Conservation (phyloP, 164 flowering plant genomes). For the Piper betle region DNA sequence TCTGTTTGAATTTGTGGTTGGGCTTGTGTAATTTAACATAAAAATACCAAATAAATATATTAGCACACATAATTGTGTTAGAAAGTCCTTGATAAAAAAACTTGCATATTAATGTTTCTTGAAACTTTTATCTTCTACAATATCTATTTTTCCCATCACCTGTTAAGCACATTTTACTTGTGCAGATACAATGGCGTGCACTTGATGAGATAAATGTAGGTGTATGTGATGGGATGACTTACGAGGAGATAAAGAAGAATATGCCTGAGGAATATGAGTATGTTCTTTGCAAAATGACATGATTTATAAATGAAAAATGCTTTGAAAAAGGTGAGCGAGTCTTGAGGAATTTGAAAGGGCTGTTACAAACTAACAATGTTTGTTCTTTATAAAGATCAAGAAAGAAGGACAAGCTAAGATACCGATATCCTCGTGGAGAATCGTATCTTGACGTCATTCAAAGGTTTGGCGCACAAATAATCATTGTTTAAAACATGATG, state of each 20-base stretch:
- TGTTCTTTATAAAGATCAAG: conserved; percentile 48
- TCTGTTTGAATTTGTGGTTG: no score
- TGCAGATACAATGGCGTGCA: conserved; percentile 97
- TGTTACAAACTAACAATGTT: not conserved
- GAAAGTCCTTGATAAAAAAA: no score
- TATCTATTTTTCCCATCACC: no score
- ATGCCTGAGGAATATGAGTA: conserved; percentile 99
- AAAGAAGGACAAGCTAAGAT: conserved; percentile 89
- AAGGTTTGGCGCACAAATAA: conserved; percentile 36
- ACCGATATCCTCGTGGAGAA: conserved; percentile 98
- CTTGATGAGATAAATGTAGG: conserved; percentile 98
- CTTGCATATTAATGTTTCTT: no score
- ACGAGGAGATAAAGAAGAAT: conserved; percentile 91
- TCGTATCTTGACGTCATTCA: conserved; percentile 98
- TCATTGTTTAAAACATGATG: not conserved
- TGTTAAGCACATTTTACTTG: not conserved
- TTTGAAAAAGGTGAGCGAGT: no score
- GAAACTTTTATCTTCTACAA: no score
- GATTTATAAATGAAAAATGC: not conserved
- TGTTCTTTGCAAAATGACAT: conserved; percentile 7
- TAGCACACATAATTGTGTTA: no score
- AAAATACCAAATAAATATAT: no score
- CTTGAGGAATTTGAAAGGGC: not conserved
- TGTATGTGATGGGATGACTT: conserved; percentile 98
- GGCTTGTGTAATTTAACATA: no score